Evolutionary conservation across 768 basidiomycete species (phyloP), one percentile per base, ranked within the genome.

Genomic region (Trametes meyenii): DNA sequence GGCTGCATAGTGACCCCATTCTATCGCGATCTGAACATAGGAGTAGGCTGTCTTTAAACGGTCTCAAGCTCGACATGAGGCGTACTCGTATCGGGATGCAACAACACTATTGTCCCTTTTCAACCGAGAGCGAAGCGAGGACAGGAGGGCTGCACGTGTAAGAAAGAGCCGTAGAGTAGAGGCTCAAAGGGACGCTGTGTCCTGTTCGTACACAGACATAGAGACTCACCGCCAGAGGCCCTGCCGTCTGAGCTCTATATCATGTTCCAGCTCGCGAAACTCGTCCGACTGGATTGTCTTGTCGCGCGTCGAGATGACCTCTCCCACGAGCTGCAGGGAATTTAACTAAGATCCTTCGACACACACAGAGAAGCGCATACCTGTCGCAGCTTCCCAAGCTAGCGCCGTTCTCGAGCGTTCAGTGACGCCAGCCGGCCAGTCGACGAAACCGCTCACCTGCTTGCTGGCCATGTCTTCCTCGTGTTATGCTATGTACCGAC

Each of bases 251-350:
- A 93, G 76, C 54, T 96, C 93, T 29, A 97, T 85, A 70, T 96
- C 94, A 67, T 83, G 81, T 74, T 96, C 92, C 46, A 95, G 78
- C 50, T 89, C 90, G 39, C 77, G 82, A 72, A 96, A 90, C 64
- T 94, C 93, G 24, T 89, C 88, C 2, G 89, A 85, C 35, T 89
- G 81, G 44, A 83, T 75, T 2, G 90, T 87, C 80, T 90, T 96
- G 71, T 94, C 91, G 64, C 88, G 84, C 24, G 88, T 83, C 42
- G 90, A 87, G 55, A 97, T 92, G 67, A 91, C 89, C 76, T 96
- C 93, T 43, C 90, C 92, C 5, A 91, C 92, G 90, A 92, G 92
- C 90, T 95, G 68, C 45, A 66, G 51, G 55, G 61, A 21, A 50
- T 35, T 24, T 54, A 21, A 48, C n/a, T 33, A 23, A 43, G 23